phyloP scores from a whole-genome alignment of 176 grass and related monocot genomes.

The Stipa capillata region DNA sequence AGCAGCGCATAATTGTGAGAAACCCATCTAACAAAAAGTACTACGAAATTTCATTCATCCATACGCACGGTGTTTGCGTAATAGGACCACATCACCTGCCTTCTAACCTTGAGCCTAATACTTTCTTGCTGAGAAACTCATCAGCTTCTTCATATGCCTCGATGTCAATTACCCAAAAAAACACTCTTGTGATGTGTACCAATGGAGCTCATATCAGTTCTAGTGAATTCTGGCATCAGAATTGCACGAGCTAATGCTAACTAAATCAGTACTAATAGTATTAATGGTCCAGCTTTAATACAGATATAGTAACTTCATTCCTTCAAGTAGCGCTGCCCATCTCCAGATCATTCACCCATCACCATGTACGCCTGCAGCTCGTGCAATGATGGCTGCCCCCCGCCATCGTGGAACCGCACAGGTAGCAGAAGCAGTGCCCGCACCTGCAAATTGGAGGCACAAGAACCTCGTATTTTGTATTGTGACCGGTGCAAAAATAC shows the following conservation, averaged over 20 bases:
- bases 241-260: background rate
- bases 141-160: background rate
- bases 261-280: background rate
- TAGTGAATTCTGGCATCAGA: background rate
- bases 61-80: background rate
- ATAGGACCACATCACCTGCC: background rate
- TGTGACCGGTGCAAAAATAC: no score
- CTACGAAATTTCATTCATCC: background rate
- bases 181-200: background rate
- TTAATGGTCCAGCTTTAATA: background rate
- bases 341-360: conserved; percentile 12
- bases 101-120: no score
- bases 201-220: background rate
- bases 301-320: background rate
- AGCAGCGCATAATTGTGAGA: no score
- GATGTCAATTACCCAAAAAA: background rate
- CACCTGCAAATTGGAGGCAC: conserved; percentile 32
- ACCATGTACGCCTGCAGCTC: conserved; percentile 34
- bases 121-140: no score
- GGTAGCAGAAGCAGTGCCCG: conserved; percentile 71
- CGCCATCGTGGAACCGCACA: conserved; percentile 58
- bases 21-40: background rate
- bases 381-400: conserved; percentile 38
- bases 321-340: background rate
- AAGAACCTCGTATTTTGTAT: background rate